Conservation (phyloP, 306 rosid genomes). For the Ziziphus jujuba region DNA sequence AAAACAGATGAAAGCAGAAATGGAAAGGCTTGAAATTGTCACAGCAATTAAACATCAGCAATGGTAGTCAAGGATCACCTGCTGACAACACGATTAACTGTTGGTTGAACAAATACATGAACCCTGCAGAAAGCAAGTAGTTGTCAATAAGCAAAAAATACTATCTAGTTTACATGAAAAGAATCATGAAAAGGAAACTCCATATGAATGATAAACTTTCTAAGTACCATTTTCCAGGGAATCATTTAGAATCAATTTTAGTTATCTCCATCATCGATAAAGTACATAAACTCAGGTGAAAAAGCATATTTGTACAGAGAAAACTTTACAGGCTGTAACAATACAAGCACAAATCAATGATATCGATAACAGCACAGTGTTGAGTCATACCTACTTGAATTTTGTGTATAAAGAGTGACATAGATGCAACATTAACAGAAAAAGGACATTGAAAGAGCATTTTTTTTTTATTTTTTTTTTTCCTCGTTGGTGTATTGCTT, state of each 20-base stretch:
- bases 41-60: background rate
- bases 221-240: background rate
- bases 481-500: too few relatives aligned
- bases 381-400: background rate
- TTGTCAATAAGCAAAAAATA: conserved; percentile 20
- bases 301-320: background rate
- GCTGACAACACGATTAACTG: conserved; percentile 82
- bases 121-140: conserved; percentile 59
- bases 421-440: too few relatives aligned
- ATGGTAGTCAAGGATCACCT: conserved; percentile 35
- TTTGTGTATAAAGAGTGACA: too few relatives aligned
- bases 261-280: background rate
- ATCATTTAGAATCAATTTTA: background rate
- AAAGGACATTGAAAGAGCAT: too few relatives aligned
- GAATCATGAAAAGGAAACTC: too few relatives aligned
- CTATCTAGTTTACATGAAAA: conserved; percentile 4
- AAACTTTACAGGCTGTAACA: background rate
- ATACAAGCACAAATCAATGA: background rate
- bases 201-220: conserved; percentile 13
- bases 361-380: background rate
- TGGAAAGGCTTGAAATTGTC: background rate
- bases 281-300: background rate
- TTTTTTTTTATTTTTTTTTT: too few relatives aligned
- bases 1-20: background rate
- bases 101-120: conserved; percentile 87